Evolutionary conservation across 78 protist species (phyloP).

Genomic region (Tieghemostelium lacteum): DNA sequence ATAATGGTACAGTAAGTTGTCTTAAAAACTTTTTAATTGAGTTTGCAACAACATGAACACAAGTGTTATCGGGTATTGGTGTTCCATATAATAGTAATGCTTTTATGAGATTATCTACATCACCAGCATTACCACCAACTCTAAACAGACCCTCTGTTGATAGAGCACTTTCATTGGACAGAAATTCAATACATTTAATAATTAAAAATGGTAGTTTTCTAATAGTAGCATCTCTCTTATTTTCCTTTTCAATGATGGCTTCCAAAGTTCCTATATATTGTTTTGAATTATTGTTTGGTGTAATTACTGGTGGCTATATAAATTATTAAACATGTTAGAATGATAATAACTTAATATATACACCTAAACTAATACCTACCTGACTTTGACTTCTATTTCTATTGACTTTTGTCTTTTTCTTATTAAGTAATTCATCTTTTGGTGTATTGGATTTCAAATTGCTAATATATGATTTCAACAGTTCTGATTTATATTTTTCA

Average conservation of each 20-base stretch:
- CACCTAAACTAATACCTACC: background rate
- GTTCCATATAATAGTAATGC: constrained; percentile 48
- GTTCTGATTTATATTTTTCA: constrained; percentile 55
- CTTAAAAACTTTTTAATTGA: constrained; percentile 56
- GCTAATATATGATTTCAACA: constrained; percentile 21
- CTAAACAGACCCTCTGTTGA: constrained; percentile 74
- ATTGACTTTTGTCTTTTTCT: constrained; percentile 7
- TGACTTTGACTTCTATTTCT: constrained; percentile 66
- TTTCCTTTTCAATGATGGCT: constrained; percentile 27
- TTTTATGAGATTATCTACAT: constrained; percentile 55
- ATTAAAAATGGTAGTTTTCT: constrained; percentile 43
- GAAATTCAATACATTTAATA: constrained; percentile 42
- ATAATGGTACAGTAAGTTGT: constrained; percentile 52
- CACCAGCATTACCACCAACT: constrained; percentile 70
- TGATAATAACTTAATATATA: background rate
- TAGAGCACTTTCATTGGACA: constrained; percentile 24
- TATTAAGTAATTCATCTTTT: background rate
- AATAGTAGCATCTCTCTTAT: constrained; percentile 39
- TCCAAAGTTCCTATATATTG: constrained; percentile 46
- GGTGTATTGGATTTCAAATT: constrained; percentile 18
- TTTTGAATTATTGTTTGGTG: background rate
- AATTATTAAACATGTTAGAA: background rate
- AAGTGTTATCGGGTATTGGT: constrained; percentile 47
- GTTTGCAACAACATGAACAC: constrained; percentile 67
- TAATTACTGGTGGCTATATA: constrained; percentile 37